These are phyloP conservation scores for Arthrobotrys sphaeroides DNA, from an alignment of 2,329 filamentous ascomycete species.

Conservation along the genomic window DNA sequence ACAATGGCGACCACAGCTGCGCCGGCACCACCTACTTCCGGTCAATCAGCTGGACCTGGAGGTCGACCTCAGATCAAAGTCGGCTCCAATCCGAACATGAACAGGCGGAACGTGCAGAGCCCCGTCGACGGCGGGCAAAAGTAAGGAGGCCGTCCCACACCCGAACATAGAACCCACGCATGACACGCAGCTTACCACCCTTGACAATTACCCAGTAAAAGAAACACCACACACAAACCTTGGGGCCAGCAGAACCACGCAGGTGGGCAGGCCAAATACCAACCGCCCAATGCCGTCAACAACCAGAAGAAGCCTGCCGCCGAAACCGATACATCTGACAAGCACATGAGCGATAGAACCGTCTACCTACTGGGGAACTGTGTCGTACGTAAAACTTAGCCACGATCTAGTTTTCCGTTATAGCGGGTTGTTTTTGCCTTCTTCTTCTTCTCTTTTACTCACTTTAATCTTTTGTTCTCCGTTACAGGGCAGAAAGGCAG, in stretches of 20 bases:
- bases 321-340: slow-evolving; percentile 58
- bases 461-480: too few relatives aligned
- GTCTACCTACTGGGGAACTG: slow-evolving; percentile 57
- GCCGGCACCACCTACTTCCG: slow-evolving; percentile 44
- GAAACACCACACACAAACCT: slow-evolving; percentile 39
- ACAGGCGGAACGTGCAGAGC: slow-evolving; percentile 46
- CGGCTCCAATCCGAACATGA: slow-evolving; percentile 41
- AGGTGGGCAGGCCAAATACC: slow-evolving; percentile 47
- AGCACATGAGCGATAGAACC: slow-evolving; percentile 58
- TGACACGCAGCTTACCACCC: slow-evolving; percentile 1
- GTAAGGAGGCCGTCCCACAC: slow-evolving; percentile 22
- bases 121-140: slow-evolving; percentile 47
- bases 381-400: slow-evolving; percentile 56
- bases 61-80: slow-evolving; percentile 51
- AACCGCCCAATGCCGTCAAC: slow-evolving; percentile 37
- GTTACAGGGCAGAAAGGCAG: slow-evolving; percentile 51
- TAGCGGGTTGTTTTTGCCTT: too few relatives aligned
- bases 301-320: slow-evolving; percentile 54
- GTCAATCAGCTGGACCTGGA: slow-evolving; percentile 44
- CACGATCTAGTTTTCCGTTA: too few relatives aligned
- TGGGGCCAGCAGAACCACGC: slow-evolving; percentile 49
- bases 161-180: background rate
- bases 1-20: slow-evolving; percentile 53
- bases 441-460: too few relatives aligned
- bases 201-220: slow-evolving; percentile 24